These are phyloP conservation scores for Hanseniaspora mollemarum DNA, from an alignment of 805 yeast genomes.

Conservation along the genomic window DNA sequence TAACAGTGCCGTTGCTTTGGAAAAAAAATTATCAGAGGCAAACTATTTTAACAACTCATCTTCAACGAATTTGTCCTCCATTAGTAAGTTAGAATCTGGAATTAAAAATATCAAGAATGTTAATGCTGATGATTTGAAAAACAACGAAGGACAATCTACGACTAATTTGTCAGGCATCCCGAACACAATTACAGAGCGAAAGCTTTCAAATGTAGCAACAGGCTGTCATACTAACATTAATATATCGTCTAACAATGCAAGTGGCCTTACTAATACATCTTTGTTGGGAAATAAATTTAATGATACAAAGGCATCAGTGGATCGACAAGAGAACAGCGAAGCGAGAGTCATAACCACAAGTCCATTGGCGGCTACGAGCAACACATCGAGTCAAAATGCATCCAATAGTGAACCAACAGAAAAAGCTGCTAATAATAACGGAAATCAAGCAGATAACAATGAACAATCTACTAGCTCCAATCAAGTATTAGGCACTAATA, in stretches of 20 bases:
- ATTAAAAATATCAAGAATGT: background rate
- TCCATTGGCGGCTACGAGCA: background rate
- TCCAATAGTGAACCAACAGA: background rate
- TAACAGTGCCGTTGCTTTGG: background rate
- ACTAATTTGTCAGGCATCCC: background rate
- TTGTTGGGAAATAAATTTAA: background rate
- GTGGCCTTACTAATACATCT: background rate
- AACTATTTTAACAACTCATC: background rate
- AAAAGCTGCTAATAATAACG: background rate
- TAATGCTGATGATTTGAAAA: constrained; percentile 7
- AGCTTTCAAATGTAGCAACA: background rate
- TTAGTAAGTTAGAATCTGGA: constrained; percentile 2
- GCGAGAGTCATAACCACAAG: background rate
- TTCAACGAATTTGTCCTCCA: background rate
- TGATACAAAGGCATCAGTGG: background rate
- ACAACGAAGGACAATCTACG: background rate
- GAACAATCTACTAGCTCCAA: constrained; percentile 10
- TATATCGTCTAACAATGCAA: background rate
- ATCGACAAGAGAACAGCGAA: background rate
- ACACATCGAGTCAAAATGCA: background rate
- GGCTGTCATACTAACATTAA: background rate
- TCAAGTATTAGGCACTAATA: constrained; percentile 11
- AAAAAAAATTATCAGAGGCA: background rate
- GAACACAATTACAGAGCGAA: background rate
- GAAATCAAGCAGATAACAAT: background rate